phyloP scores from a whole-genome alignment of 179 eudicot species.

The Beta lomatogona region DNA sequence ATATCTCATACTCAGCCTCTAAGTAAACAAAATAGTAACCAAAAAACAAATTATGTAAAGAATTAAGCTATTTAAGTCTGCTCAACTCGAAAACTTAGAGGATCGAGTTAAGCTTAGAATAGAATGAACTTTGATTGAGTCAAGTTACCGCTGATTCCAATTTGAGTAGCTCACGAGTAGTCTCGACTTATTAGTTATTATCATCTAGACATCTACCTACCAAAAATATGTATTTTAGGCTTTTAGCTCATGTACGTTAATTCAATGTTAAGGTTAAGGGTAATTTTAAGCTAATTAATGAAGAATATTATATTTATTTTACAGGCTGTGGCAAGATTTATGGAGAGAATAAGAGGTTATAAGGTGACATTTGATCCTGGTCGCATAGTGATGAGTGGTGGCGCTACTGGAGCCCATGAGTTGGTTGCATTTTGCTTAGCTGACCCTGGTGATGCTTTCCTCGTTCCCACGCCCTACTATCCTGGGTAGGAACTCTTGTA shows the following conservation, averaged over 20 bases:
- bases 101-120: too few species aligned
- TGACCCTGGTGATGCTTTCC: conserved; percentile 84
- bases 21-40: too few species aligned
- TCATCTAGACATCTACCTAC: too few species aligned
- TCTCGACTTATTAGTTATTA: too few species aligned
- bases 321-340: conserved; percentile 80
- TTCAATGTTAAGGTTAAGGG: background rate
- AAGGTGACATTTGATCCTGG: conserved; percentile 67
- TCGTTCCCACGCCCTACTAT: conserved; percentile 90
- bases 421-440: conserved; percentile 75
- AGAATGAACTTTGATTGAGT: too few species aligned
- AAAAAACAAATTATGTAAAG: too few species aligned
- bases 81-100: too few species aligned
- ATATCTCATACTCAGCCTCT: background rate
- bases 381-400: conserved; percentile 87
- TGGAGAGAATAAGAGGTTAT: conserved; percentile 81
- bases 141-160: too few species aligned
- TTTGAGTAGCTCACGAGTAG: too few species aligned
- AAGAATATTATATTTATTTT: background rate
- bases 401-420: conserved; percentile 95
- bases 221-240: too few species aligned
- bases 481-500: conserved; percentile 60
- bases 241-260: too few species aligned
- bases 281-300: conserved; percentile 4
- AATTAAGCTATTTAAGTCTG: too few species aligned